Conservation (phyloP, 371 early-diverging fungal genomes). For the Saksenaea vasiformis region DNA sequence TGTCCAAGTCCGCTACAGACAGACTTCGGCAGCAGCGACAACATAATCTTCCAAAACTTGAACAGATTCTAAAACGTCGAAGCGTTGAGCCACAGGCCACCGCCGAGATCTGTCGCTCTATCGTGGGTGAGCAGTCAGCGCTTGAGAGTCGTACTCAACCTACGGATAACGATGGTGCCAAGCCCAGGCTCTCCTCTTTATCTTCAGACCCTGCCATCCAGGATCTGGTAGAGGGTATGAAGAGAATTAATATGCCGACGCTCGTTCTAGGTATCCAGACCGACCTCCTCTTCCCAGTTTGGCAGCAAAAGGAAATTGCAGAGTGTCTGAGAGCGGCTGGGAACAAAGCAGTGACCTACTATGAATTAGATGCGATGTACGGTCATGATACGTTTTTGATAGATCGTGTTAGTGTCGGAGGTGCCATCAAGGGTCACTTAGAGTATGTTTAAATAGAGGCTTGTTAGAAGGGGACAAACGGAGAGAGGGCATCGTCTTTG, state of each 20-base stretch:
- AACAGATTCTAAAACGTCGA: slow-evolving; percentile 24
- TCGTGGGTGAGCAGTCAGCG: slow-evolving; percentile 33
- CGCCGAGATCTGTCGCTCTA: slow-evolving; percentile 32
- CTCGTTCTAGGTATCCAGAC: slow-evolving; percentile 93
- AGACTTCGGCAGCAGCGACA: slow-evolving; percentile 50
- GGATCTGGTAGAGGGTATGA: slow-evolving; percentile 63
- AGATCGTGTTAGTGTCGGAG: slow-evolving; percentile 86
- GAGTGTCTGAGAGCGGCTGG: slow-evolving; percentile 79
- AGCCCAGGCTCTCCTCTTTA: slow-evolving; percentile 22
- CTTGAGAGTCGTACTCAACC: slow-evolving; percentile 32
- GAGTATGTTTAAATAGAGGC: slow-evolving; percentile 39
- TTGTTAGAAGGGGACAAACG: background rate
- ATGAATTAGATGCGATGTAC: slow-evolving; percentile 95
- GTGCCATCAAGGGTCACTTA: slow-evolving; percentile 92
- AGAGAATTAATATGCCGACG: slow-evolving; percentile 68
- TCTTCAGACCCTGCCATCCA: slow-evolving; percentile 49
- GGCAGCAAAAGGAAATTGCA: slow-evolving; percentile 96
- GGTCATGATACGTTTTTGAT: slow-evolving; percentile 97
- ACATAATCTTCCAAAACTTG: slow-evolving; percentile 32
- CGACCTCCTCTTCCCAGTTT: slow-evolving; percentile 92
- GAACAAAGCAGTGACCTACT: slow-evolving; percentile 89
- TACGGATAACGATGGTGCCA: background rate
- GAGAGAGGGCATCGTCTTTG: too few species aligned
- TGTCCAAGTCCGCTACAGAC: slow-evolving; percentile 61
- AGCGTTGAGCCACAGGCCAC: slow-evolving; percentile 11